A percentile compares a stretch with the other conserved stretches of the same genome.
Conservation (phyloP, 768 basidiomycete species). For the Saitozyma sp. region DNA sequence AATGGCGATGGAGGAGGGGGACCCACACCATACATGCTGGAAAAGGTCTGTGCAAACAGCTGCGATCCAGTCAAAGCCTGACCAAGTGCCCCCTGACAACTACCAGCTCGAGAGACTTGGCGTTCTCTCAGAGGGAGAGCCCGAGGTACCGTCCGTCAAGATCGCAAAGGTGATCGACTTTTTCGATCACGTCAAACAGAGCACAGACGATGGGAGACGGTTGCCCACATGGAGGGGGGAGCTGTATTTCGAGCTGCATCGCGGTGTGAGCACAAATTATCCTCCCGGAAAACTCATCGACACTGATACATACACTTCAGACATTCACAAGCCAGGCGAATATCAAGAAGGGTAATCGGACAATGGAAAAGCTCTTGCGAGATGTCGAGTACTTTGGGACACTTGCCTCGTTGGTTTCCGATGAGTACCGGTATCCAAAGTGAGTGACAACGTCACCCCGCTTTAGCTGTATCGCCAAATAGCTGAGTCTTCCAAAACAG, state of each 20-base stretch:
- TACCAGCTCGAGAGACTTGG: conserved; percentile 60
- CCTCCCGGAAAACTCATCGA: not conserved
- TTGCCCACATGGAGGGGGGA: conserved; percentile 90
- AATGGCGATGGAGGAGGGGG: conserved; percentile 80
- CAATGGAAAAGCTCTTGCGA: conserved; percentile 82
- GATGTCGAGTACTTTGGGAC: conserved; percentile 82
- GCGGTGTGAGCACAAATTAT: conserved; percentile 13
- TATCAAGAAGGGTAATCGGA: conserved; percentile 92
- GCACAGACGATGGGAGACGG: conserved; percentile 63
- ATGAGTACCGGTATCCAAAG: conserved; percentile 74
- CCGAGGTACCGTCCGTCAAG: conserved; percentile 58
- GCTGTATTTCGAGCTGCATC: conserved; percentile 75
- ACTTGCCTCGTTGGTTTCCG: conserved; percentile 62
- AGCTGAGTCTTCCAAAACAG: not conserved
- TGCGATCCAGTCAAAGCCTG: too few species aligned
- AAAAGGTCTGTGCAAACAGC: conserved; percentile 68
- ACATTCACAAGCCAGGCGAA: conserved; percentile 94
- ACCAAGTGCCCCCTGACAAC: not conserved
- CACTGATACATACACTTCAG: not conserved
- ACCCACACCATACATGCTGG: conserved; percentile 67
- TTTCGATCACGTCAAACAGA: conserved; percentile 69
- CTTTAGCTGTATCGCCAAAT: not conserved
- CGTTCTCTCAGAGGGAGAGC: conserved; percentile 41
- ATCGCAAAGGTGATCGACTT: conserved; percentile 80
- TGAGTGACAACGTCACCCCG: conserved; percentile 23